Evolutionary conservation across 2,329 filamentous ascomycete species (phyloP), one percentile per base, ranked within the genome.

Genomic region (Trichoderma pleuroti): DNA sequence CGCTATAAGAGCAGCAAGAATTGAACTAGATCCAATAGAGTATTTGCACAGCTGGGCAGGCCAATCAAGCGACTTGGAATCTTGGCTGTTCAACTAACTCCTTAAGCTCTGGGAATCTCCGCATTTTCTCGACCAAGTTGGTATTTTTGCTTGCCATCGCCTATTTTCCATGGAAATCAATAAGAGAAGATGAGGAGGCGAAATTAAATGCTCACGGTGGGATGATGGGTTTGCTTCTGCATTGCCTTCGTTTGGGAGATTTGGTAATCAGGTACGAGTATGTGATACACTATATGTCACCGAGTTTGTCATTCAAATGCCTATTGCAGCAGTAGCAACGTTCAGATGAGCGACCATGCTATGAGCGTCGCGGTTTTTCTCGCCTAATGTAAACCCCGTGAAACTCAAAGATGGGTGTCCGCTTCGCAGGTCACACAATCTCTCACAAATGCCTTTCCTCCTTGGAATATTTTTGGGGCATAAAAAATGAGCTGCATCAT

Each of bases 21-120:
- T 39, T 14, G 9, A 26, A 57, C 64, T 67, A 67, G 52, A 30
- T 59, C 52, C 21, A 32, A 67, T 30, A 3, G 28, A 54, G 66
- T 30, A 61, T 49, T 68, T 61, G 56, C 2, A 49, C 21, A 10
- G 14, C 1, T 39, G 1, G 3, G 18, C 9, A 26, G n/a, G 2
- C 57, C 42, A 61, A 68, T 60, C 39, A 68, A 52, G 5, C 12
- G 28, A 12, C 5, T 39, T 16, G 24, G 30, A 10, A 46, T 10
- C 8, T 8, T 56, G 5, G 5, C 5, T 30, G 24, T 59, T 30
- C 9, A 5, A 5, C 56, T 57, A 67, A 57, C 5, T 46, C 64
- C 64, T 42, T 28, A 32, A 56, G 52, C 52, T 36, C 42, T n/a
- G 42, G 42, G 42, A 49, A 8, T 57, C 56, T 49, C 36, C 39